Evolutionary conservation across 2,329 filamentous ascomycete genomes (phyloP).

Genomic region (Penicillium verrucosum): DNA sequence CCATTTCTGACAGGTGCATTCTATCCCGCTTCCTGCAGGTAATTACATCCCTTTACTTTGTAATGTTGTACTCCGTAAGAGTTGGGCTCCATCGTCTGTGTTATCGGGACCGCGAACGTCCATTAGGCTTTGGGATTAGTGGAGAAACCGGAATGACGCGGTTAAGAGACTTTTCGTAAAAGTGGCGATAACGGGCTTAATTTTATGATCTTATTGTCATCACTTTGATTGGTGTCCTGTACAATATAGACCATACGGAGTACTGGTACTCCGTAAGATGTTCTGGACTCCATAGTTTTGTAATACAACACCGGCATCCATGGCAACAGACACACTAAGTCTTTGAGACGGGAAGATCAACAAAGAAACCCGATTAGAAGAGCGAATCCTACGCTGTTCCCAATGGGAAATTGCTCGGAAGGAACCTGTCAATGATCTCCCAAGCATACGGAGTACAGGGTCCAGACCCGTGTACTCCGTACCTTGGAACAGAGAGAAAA

Average conservation of each 20-base stretch:
- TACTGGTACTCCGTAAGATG: neutral
- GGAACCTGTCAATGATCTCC: neutral
- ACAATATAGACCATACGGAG: neutral
- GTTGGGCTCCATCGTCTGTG: constrained; percentile 9
- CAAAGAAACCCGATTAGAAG: neutral
- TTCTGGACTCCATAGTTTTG: neutral
- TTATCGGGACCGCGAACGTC: constrained; percentile 13
- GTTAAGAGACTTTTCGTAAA: neutral
- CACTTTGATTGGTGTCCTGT: neutral
- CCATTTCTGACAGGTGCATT: constrained; percentile 18
- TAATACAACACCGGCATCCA: neutral
- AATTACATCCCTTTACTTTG: constrained; percentile 7
- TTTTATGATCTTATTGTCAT: neutral
- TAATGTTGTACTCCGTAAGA: neutral
- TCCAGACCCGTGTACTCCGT: neutral
- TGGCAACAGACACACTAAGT: constrained; percentile 4
- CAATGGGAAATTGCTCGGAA: neutral
- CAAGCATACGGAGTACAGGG: neutral
- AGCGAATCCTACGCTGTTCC: neutral
- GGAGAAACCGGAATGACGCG: constrained; percentile 8
- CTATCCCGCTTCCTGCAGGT: constrained; percentile 15
- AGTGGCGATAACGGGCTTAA: neutral
- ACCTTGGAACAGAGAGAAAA: constrained; percentile 6
- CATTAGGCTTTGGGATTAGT: constrained; percentile 1
- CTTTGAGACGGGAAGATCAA: neutral